Conservation (phyloP, 1,284 basidiomycete genomes). For the Ganoderma sinense region DNA sequence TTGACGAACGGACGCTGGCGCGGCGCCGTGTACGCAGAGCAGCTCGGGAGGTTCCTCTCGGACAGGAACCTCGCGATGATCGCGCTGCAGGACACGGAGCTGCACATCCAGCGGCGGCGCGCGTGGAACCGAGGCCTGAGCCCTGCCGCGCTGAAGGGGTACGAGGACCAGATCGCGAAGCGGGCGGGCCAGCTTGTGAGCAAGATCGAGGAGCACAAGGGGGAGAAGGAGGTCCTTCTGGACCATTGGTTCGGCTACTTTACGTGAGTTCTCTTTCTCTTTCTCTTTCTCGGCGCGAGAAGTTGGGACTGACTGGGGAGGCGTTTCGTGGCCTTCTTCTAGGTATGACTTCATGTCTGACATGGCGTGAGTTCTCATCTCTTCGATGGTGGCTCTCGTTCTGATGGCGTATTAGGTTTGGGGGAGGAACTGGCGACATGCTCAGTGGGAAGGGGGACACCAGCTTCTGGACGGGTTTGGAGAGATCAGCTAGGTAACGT, state of each 20-base stretch:
- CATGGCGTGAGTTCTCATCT: background rate
- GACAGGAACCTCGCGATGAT: background rate
- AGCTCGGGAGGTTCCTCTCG: background rate
- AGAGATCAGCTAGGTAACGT: background rate
- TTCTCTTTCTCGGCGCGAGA: too few relatives aligned
- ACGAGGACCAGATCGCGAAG: slow-evolving; percentile 42
- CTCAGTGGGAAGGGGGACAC: background rate
- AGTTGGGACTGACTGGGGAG: too few relatives aligned
- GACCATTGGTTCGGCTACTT: background rate
- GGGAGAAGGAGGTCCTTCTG: background rate
- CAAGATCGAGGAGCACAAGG: background rate
- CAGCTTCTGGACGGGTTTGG: background rate
- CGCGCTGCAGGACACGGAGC: background rate
- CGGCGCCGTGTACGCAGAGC: background rate
- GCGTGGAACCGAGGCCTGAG: slow-evolving; percentile 52
- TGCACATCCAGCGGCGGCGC: slow-evolving; percentile 46
- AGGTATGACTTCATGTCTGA: background rate
- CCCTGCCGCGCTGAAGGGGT: slow-evolving; percentile 47
- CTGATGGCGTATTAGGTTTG: background rate
- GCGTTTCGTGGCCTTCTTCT: too few relatives aligned
- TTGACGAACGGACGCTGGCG: background rate
- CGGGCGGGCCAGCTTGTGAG: slow-evolving; percentile 44
- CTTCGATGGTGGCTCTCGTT: background rate
- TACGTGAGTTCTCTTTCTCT: background rate
- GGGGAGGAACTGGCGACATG: background rate